Evolutionary conservation across 805 yeast genomes (phyloP), one percentile per base, ranked within the genome.

Genomic region (Cyberlindnera misumaiensis): DNA sequence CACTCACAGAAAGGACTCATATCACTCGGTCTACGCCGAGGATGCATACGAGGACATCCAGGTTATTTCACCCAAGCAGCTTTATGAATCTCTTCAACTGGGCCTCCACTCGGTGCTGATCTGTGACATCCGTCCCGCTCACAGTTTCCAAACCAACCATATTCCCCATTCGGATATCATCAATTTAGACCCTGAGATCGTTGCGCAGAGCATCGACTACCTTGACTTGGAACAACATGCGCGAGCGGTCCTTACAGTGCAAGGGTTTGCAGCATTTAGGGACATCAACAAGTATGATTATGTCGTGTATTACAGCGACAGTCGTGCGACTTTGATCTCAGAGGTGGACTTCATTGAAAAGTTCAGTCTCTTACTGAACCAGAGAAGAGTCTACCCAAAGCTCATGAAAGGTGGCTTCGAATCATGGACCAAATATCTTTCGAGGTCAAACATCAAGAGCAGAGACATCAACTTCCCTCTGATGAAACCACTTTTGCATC

Each of bases 21-120:
- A 62, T 37, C 66, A 63, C 39, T 64, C 69, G 2, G 64, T 65
- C 5, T 63, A 64, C 43, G 65, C 63, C 48, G 50, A 49, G 36
- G 61, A 55, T 12, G 51, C 51, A 6, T 64, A 53, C 6, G 46
- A 47, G 4, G 44, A 45, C 34, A 85, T 83, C 48, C 86, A 87
- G 10, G 56, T 58, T 11, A 56, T 65, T 5, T 55, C 68, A 1
- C 53, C 70, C 10, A 62, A 60, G 28, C 49, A 58, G 52, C 52
- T 75, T 5, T 59, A 71, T 39, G 53, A 70, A 3, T 60, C 64
- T 3, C 55, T 76, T 35, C 62, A 53, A 38, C 63, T 56, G 35
- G 67, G 67, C 13, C 60, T 70, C 32, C 66, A 65, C 13, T 72
- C 75, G 2, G 30, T 44, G 3, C 41, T 71, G 16, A 38, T 71